phyloP scores from a whole-genome alignment of 2,329 filamentous ascomycete genomes.

The Paradendryphiella salina region DNA sequence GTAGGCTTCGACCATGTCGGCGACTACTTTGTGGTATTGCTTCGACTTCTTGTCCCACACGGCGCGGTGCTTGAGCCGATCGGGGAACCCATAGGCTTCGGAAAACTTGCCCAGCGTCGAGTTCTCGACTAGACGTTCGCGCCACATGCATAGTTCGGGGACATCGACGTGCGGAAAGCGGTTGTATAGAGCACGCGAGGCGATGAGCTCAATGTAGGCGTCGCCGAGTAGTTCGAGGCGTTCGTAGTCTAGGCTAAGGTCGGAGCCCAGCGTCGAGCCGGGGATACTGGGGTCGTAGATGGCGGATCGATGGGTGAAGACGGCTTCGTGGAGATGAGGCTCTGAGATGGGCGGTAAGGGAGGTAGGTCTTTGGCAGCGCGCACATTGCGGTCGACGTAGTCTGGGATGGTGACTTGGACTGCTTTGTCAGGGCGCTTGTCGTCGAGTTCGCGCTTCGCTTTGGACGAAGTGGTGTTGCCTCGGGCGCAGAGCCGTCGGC shows the following conservation, averaged over 20 bases:
- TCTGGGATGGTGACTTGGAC: slow-evolving; percentile 28
- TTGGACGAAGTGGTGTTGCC: slow-evolving; percentile 54
- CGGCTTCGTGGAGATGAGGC: slow-evolving; percentile 61
- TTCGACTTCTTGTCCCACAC: slow-evolving; percentile 36
- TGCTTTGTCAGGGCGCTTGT: slow-evolving; percentile 29
- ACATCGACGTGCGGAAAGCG: slow-evolving; percentile 68
- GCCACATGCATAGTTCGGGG: slow-evolving; percentile 73
- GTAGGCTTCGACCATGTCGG: slow-evolving; percentile 90
- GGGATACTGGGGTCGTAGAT: slow-evolving; percentile 26
- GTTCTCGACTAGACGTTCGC: slow-evolving; percentile 81
- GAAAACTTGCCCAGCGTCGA: slow-evolving; percentile 73
- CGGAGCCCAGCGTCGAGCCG: slow-evolving; percentile 20
- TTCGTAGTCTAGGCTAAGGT: slow-evolving; percentile 64
- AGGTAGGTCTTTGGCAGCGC: slow-evolving; percentile 52
- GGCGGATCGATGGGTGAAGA: slow-evolving; percentile 64
- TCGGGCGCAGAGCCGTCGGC: slow-evolving; percentile 30
- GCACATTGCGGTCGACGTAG: slow-evolving; percentile 34
- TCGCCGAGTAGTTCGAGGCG: slow-evolving; percentile 88
- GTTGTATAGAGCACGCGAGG: slow-evolving; percentile 73
- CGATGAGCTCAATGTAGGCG: slow-evolving; percentile 77
- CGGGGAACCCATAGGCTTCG: slow-evolving; percentile 69
- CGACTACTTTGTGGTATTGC: slow-evolving; percentile 68
- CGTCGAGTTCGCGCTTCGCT: slow-evolving; percentile 49
- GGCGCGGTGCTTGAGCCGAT: slow-evolving; percentile 59
- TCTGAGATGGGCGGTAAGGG: slow-evolving; percentile 65